Evolutionary conservation across 257 asterid genomes (phyloP), one percentile per base, ranked within the genome.

Genomic region (Orobanche coerulescens): DNA sequence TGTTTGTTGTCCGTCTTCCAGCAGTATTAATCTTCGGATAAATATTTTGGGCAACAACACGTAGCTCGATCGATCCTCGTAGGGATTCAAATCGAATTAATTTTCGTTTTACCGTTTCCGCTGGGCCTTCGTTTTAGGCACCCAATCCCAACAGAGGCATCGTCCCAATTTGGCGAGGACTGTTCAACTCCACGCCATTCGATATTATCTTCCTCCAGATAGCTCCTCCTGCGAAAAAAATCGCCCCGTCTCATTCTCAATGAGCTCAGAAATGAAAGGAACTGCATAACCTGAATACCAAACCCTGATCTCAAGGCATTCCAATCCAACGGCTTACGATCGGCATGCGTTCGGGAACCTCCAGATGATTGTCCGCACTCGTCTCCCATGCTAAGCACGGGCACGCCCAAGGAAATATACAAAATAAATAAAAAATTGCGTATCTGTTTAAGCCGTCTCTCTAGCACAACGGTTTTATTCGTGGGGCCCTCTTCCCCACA

Each of bases 321-420:
- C 97, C 98, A 93, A 31, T 81, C 76, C 46, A 89, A 52, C 67
- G 83, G 79, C 59, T 71, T 75, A 1, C 86, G 83, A 58, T 84
- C 82, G 14, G 66, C 49, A 34, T 77, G 71, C 49, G 66, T 66
- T 4, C 65, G 73, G 70, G 88, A 81, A 11, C 96, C 98, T 44
- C 81, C 74, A 2, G 69, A 64, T 23, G 97, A 89, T 66, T 68
- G 94, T 71, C 97, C 97, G 62, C 94, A 89, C 71, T 93, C 97
- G 68, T 93, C 96, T 37, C 97, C 98, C 97, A 88, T 93, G 88
- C 79, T 89, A n/a, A 93, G 84, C 33, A 93, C 79, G 0, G 98
- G 98, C 61, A 89, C 89, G 1, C 98, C 98, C 62, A 78, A 60
- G 19, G 96, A 88, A 68, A 89, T 61, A 55, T 86, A 89, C 71